phyloP scores from a whole-genome alignment of 2,329 filamentous ascomycete genomes.

The Colletotrichum cereale region DNA sequence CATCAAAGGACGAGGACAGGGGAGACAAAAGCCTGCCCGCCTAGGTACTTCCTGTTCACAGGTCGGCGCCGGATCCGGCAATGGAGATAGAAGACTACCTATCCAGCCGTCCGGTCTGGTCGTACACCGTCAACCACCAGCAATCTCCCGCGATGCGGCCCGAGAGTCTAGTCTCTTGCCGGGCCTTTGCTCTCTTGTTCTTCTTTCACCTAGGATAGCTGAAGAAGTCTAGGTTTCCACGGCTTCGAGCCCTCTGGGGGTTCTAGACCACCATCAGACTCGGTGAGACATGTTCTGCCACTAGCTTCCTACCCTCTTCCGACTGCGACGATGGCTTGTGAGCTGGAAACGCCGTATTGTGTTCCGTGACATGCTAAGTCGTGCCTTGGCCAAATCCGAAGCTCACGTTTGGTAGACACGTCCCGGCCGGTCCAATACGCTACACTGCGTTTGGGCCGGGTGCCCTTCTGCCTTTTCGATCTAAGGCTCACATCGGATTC shows the following conservation, averaged over 20 bases:
- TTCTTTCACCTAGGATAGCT: neutral
- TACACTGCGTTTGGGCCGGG: neutral
- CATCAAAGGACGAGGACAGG: neutral
- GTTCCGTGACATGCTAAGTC: neutral
- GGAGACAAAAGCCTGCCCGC: neutral
- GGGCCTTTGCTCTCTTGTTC: neutral
- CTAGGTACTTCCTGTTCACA: neutral
- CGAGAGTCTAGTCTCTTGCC: neutral
- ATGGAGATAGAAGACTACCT: neutral
- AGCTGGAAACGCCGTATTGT: neutral
- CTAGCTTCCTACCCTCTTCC: neutral
- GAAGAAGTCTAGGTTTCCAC: neutral
- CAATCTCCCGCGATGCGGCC: neutral
- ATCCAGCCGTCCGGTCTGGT: neutral
- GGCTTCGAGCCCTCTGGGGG: neutral
- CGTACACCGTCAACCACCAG: neutral
- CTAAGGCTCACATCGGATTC: neutral
- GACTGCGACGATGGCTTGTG: neutral
- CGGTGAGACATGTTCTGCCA: neutral
- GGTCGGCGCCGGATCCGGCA: conserved; percentile 11
- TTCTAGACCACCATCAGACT: neutral
- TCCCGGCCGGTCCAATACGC: neutral
- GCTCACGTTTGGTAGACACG: neutral
- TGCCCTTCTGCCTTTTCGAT: neutral
- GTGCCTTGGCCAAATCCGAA: neutral